These are phyloP conservation scores for Candida nonsorbophila DNA, from an alignment of 805 yeast species.

Conservation along the genomic window DNA sequence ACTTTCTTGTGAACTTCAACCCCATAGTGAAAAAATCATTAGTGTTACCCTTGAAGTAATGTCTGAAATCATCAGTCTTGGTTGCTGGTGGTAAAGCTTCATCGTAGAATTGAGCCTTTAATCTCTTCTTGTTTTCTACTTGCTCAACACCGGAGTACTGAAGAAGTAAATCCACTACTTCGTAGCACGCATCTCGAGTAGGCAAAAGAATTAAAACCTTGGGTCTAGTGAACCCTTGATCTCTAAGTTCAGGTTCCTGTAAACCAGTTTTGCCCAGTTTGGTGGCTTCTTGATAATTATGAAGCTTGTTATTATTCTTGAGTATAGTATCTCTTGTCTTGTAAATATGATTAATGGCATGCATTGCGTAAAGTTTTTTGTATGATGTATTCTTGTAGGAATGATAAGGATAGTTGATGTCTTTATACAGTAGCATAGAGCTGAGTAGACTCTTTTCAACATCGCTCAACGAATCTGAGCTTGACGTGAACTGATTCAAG, in stretches of 20 bases:
- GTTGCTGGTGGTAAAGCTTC: constrained; percentile 39
- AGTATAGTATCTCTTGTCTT: constrained; percentile 84
- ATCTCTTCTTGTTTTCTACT: constrained; percentile 75
- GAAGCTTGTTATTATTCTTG: constrained; percentile 63
- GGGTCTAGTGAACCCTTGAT: constrained; percentile 95
- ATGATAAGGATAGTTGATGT: constrained; percentile 56
- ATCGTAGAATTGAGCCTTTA: constrained; percentile 62
- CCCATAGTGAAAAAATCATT: constrained; percentile 91
- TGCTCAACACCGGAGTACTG: constrained; percentile 63
- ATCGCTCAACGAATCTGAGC: constrained; percentile 10
- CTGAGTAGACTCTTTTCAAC: constrained; percentile 52
- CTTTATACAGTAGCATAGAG: constrained; percentile 69
- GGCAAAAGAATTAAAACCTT: constrained; percentile 81
- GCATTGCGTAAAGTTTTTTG: constrained; percentile 61
- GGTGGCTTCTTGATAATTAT: constrained; percentile 35
- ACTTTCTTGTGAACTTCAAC: constrained; percentile 82
- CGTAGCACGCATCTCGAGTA: constrained; percentile 72
- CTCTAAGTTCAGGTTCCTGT: constrained; percentile 62
- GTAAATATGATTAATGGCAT: constrained; percentile 73
- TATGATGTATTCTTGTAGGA: constrained; percentile 48
- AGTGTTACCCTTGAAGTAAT: constrained; percentile 79
- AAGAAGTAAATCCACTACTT: constrained; percentile 58
- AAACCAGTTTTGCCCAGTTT: constrained; percentile 29
- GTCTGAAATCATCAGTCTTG: constrained; percentile 82
- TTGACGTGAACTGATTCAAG: constrained; percentile 13